Conservation (phyloP, 2,329 filamentous ascomycete genomes). For the Nemania diffusa region DNA sequence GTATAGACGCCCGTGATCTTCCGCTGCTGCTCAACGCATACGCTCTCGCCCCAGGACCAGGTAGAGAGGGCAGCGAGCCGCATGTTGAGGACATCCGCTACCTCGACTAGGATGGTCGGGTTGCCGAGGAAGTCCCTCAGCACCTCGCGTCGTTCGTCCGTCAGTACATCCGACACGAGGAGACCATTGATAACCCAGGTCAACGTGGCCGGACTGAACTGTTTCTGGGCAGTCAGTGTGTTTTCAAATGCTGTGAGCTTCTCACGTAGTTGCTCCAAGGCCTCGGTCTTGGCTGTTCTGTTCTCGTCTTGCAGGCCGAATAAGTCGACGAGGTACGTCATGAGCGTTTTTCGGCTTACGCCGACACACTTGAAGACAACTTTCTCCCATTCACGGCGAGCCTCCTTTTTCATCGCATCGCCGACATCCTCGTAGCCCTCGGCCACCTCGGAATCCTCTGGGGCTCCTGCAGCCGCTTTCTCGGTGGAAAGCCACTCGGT, state of each 20-base stretch:
- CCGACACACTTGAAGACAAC: conserved; percentile 55
- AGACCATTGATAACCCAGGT: conserved; percentile 56
- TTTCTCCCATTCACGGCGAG: conserved; percentile 56
- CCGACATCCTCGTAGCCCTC: conserved; percentile 56
- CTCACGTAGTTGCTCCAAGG: conserved; percentile 40
- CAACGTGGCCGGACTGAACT: conserved; percentile 52
- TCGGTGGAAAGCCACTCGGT: conserved; percentile 58
- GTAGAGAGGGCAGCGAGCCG: conserved; percentile 56
- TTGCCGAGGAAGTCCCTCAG: conserved; percentile 58
- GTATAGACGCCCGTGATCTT: conserved; percentile 61
- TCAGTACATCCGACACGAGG: conserved; percentile 56
- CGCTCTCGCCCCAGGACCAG: conserved; percentile 60
- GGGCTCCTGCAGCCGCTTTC: conserved; percentile 36
- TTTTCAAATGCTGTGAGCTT: conserved; percentile 50
- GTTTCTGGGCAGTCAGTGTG: conserved; percentile 45
- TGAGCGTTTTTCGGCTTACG: conserved; percentile 53
- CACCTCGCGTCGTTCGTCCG: conserved; percentile 54
- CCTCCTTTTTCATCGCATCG: conserved; percentile 54
- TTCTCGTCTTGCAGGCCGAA: conserved; percentile 51
- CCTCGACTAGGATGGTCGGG: conserved; percentile 56
- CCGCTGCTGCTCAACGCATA: conserved; percentile 57
- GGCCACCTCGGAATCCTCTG: conserved; percentile 42
- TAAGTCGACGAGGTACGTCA: conserved; percentile 54
- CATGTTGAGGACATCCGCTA: conserved; percentile 65
- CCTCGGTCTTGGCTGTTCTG: conserved; percentile 42